phyloP scores from a whole-genome alignment of 108 stramenopile species.

The Ochromonas danica region DNA sequence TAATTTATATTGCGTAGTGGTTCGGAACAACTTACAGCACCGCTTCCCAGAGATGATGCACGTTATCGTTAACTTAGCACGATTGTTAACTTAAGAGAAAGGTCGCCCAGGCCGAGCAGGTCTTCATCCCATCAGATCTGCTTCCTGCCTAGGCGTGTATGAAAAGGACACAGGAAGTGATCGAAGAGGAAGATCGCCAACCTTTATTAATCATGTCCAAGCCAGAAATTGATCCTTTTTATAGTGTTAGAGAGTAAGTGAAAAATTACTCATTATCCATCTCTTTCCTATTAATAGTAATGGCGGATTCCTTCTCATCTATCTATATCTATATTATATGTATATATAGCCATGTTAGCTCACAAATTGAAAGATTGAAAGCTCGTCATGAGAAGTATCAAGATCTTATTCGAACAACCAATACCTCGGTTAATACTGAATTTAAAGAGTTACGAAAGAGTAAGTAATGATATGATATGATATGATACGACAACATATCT shows the following conservation, averaged over 20 bases:
- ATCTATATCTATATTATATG: no score
- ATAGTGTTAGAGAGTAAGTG: conserved; percentile 35
- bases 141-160: no score
- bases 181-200: conserved; percentile 9
- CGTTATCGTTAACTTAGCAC: no score
- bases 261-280: no score
- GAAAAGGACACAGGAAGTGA: no score
- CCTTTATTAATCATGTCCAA: conserved; percentile 29
- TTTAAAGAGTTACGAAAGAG: conserved; percentile 31
- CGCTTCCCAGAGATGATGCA: no score
- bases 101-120: no score
- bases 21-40: no score
- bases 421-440: conserved; percentile 22
- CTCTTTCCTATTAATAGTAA: background rate
- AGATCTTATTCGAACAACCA: background rate
- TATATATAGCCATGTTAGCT: conserved; percentile 21
- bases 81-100: no score
- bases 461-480: conserved; percentile 10
- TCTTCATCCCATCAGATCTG: no score
- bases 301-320: background rate
- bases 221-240: conserved; percentile 26
- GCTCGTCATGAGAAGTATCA: conserved; percentile 6
- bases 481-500: background rate
- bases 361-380: conserved; percentile 28
- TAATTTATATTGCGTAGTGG: no score